A percentile compares a stretch with the other conserved stretches of the same genome.
Evolutionary conservation across 108 stramenopile genomes (phyloP).

Genomic region (Cyclotella choctawhatcheeana): DNA sequence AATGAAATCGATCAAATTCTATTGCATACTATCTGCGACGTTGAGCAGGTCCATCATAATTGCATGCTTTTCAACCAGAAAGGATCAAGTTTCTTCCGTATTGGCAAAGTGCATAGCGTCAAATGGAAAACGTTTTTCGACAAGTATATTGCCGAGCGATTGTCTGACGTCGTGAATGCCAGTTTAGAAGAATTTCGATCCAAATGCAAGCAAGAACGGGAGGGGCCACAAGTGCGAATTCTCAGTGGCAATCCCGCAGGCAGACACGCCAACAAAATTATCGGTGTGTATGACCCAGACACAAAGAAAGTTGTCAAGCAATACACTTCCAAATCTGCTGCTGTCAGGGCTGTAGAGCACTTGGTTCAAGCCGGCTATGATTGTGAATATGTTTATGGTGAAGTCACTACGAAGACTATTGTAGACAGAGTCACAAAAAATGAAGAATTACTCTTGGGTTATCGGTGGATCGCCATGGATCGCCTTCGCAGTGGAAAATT

Average conservation of each 20-base stretch:
- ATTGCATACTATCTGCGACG: conserved; percentile 58
- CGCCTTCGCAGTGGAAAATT: conserved; percentile 59
- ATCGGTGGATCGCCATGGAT: conserved; percentile 74
- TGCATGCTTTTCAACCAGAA: conserved; percentile 73
- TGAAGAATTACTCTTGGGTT: conserved; percentile 63
- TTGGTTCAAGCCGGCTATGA: conserved; percentile 60
- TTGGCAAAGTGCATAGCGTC: conserved; percentile 66
- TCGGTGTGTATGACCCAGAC: conserved; percentile 80
- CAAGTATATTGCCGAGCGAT: conserved; percentile 43
- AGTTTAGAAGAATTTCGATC: conserved; percentile 48
- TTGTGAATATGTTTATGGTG: conserved; percentile 51
- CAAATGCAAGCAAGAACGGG: conserved; percentile 26
- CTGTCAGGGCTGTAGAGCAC: conserved; percentile 45
- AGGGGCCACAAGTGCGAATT: conserved; percentile 12
- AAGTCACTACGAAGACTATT: conserved; percentile 34
- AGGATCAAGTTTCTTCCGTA: conserved; percentile 66
- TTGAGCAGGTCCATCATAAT: conserved; percentile 83
- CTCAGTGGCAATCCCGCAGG: conserved; percentile 35
- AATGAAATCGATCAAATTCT: conserved; percentile 43
- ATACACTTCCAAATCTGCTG: conserved; percentile 62
- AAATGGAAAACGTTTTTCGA: conserved; percentile 50
- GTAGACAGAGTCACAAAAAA: conserved; percentile 33
- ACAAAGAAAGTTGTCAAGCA: conserved; percentile 73
- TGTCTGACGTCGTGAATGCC: conserved; percentile 49
- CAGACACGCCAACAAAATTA: conserved; percentile 10